Base-by-base conservation (phyloP, 768 basidiomycete genomes). In the Suillus occidentalis region DNA sequence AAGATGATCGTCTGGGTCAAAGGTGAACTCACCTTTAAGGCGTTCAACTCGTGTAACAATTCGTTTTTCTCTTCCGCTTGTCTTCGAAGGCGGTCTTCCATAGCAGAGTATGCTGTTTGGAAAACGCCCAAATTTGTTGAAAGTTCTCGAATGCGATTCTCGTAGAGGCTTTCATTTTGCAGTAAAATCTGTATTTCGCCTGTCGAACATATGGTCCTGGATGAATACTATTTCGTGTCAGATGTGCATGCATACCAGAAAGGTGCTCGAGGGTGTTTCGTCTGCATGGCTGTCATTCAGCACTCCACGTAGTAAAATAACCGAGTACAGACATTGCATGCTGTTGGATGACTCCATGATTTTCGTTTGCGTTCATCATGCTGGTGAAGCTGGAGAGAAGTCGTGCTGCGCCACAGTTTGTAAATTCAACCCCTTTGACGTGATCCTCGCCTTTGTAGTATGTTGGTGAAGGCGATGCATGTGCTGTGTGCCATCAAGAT, bases 161-260 rank as follows among this genome's bases (percentile, higher is more conserved):
- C 12, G 39, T 77, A 59, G 8, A 70, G 69, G 18, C 31, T 53
- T 62, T 77, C 76, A 55, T 69, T 75, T 14, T 31, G 61, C 16
- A 78, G 63, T 6, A 70, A 47, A 22, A 64, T 43, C 31, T 74
- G 74, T 62, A 78, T 74, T 66, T 78, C 77, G 67, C 67, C 74
- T 75, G 69, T 59, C 25, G 58, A 59, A 59, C 25, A 42, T 59
- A 25, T 42, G 10, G 39, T 40, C 37, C 39, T 25, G 57, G 22
- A 58, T 59, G 25, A 31, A 42, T 59, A 42, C 25, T 36, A 42
- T 42, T 43, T 59, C 58, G 18, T 18, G 25, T 59, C 58, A 59
- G 25, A 59, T 25, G 25, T 28, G 58, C 56, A 58, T 58, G 57
- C 57, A 42, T 59, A 59, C 58, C 58, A 42, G 58, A 59, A 59